Conservation (phyloP, 2,329 filamentous ascomycete genomes). For the Fusarium nodosum region DNA sequence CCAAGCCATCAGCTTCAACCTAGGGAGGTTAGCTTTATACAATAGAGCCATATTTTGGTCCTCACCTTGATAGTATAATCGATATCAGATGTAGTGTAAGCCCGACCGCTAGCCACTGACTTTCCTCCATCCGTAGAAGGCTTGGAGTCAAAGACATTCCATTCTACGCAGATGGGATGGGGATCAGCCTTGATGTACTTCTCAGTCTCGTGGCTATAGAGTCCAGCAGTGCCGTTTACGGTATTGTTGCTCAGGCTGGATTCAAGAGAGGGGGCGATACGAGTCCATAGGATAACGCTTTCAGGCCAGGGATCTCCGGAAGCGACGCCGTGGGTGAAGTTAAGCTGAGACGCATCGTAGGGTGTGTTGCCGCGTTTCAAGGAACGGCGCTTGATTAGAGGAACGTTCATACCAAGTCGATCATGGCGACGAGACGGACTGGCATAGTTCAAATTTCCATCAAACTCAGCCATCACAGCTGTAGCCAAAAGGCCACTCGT, state of each 20-base stretch:
- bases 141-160: conserved; percentile 64
- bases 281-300: conserved; percentile 69
- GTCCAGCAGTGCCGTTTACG: conserved; percentile 56
- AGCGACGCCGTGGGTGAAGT: conserved; percentile 74
- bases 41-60: rapidly evolving
- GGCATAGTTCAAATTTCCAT: conserved; percentile 74
- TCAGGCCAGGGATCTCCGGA: conserved; percentile 67
- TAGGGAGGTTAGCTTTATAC: conserved; percentile 45
- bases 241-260: conserved; percentile 59
- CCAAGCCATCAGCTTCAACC: conserved; percentile 74
- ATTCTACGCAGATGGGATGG: conserved; percentile 76
- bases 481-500: conserved; percentile 18
- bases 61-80: conserved; percentile 80
- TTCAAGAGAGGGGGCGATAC: conserved; percentile 60
- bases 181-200: conserved; percentile 53
- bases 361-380: conserved; percentile 25
- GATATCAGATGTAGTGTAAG: conserved; percentile 78
- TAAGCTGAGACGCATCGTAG: conserved; percentile 55
- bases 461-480: conserved; percentile 28
- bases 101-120: conserved; percentile 68
- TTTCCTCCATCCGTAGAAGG: conserved; percentile 53
- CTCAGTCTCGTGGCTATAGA: conserved; percentile 64
- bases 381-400: conserved; percentile 46
- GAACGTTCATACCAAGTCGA: conserved; percentile 74
- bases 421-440: conserved; percentile 75